Conservation (phyloP, 495 filamentous ascomycete species). For the Massariosphaeria phaeospora region DNA sequence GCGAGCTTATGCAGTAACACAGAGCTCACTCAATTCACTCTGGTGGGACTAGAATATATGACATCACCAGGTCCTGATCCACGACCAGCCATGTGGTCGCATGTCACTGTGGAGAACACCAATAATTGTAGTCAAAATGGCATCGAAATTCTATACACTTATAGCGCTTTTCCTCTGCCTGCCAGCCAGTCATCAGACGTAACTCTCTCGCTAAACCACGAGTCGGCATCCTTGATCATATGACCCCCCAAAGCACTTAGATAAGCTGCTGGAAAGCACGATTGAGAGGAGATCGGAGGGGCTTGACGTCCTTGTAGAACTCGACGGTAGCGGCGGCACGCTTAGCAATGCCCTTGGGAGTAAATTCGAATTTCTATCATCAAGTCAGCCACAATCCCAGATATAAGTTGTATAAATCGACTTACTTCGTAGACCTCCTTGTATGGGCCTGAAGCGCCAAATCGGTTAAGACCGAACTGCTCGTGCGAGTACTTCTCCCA, state of each 20-base stretch:
- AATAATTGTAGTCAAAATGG: not conserved
- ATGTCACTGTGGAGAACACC: no score
- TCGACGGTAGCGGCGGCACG: conserved; percentile 84
- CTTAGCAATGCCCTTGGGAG: conserved; percentile 91
- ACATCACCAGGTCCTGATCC: no score
- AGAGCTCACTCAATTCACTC: no score
- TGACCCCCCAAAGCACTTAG: conserved; percentile 42
- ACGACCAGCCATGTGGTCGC: no score
- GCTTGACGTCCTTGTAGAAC: conserved; percentile 90
- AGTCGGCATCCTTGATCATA: no score
- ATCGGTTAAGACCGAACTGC: conserved; percentile 98
- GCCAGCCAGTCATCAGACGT: not conserved
- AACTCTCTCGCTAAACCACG: no score
- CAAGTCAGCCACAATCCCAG: not conserved
- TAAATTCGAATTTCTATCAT: conserved; percentile 94
- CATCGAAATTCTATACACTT: not conserved
- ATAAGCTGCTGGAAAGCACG: conserved; percentile 84
- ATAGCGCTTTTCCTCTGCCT: not conserved
- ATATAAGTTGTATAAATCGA: conserved; percentile 1
- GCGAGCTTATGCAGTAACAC: no score
- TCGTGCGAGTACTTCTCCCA: conserved; percentile 99
- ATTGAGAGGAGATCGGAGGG: conserved; percentile 90
- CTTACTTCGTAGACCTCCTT: conserved; percentile 94
- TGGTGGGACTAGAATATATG: no score
- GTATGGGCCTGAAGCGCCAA: conserved; percentile 93